Evolutionary conservation across 495 filamentous ascomycete species (phyloP), one percentile per base, ranked within the genome.

Genomic region (Friedmanniomyces simplex): DNA sequence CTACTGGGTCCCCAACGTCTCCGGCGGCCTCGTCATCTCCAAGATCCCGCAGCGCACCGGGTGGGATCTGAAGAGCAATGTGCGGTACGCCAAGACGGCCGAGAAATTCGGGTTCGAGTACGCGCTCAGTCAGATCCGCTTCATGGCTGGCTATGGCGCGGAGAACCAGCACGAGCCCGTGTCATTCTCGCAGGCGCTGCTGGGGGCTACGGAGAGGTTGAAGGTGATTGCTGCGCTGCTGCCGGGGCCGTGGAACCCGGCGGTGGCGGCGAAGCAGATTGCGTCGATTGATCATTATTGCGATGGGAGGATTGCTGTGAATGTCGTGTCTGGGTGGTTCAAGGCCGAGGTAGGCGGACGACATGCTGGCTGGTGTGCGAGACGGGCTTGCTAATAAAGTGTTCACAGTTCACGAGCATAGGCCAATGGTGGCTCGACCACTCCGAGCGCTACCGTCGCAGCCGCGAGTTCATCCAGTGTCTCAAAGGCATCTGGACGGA

Each of bases 371-470:
- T 46, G 7, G 16, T 5, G 22, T 20, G 26, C 32, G 22, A 7
- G 50, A 53, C 8, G 30, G 30, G 21, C 24, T 13, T 26, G 24
- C 25, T 28, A 22, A 48, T 10, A n/a, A n/a, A 34, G 39, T 30
- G 39, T 55, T 18, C 30, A n/a, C 25, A 60, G 59, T 77, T 78
- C 54, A 74, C 71, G 6, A 67, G 69, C 50, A 73, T 78, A 52
- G 73, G 74, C 16, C 71, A 78, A 64, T 78, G 74, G 74, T 76
- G 75, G 74, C 68, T 78, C 14, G 75, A 77, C 43, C 74, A 78
- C 54, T 73, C 67, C 18, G 74, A 76, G 66, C 65, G 74, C 34
- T 78, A 76, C 58, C 68, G 73, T 42, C 73, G 75, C 21, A 73
- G 68, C 41, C 62, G 69, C 34, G 73, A 77, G 60, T 76, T 76